Base-by-base conservation (phyloP, 768 basidiomycete genomes). In the Leccinum subtestaceum region DNA sequence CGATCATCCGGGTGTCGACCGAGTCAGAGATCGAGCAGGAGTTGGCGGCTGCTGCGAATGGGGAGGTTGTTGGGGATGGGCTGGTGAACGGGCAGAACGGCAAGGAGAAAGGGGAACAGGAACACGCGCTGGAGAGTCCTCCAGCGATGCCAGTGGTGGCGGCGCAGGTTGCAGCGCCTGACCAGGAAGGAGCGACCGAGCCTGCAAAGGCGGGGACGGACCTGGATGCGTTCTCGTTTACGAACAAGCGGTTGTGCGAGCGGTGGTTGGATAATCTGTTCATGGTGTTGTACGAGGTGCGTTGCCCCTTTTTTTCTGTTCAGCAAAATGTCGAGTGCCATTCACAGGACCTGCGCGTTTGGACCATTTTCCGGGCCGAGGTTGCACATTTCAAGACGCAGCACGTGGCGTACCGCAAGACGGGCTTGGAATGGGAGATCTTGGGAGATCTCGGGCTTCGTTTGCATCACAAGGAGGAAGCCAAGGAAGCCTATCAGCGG, bases 311-410 rank as follows among this genome's bases (percentile, higher is more conserved):
- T 2, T 10, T 2, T 8, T 3, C 9, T 17, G 17, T 43, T 38
- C n/a, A 2, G 40, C 9, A 10, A 9, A 9, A n/a, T 43, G n/a
- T 43, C n/a, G 17, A 12, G 8, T 12, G 11, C 10, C 8, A 3
- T 2, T 43, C 6, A 2, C n/a, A 65, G 93, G 97, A 99, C 72
- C 79, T 99, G 40, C 86, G 97, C 15, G 91, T 99, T 4, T 98
- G 96, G 89, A 99, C 97, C 1, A 98, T 99, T 67, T 99, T 96
- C 85, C 84, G 97, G 23, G 96, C 97, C 2, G 97, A 98, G 70
- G 91, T 98, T 11, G 95, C 95, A 0, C 97, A 99, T 71, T 99
- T 97, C 84, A 98, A 97, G 71, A 95, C 94, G 3, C 96, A 98
- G 72, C 95, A 97, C 63, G 91, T 98, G 58, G 95, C 95, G 0